Evolutionary conservation across 441 rosid genomes (phyloP), one percentile per base, ranked within the genome.

Genomic region (Gossypium schwendimanii): DNA sequence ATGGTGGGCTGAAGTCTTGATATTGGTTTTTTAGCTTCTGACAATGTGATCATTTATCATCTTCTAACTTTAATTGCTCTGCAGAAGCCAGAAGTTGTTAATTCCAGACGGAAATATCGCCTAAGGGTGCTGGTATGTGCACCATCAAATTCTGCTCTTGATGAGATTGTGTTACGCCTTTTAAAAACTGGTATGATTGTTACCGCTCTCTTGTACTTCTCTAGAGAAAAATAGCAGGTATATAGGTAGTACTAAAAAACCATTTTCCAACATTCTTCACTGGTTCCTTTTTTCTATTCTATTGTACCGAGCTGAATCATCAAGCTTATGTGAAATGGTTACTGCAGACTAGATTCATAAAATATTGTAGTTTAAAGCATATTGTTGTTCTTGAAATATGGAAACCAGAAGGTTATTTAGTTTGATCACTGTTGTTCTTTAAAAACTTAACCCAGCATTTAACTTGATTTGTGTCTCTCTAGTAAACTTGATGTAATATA

Each of bases 141-240:
- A 70, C 98, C 97, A 74, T 94, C 99, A 73, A 94, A 94, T 84
- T 94, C 99, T 60, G 99, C 98, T n/a, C 91, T 94, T 77, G 98
- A 94, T 83, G 99, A 94, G 87, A 94, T 92, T 78, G 92, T 94
- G 61, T 73, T 87, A 76, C 94, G 97, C 75, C 88, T 94, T 83
- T 80, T 94, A 52, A 86, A 81, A 74, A 74, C 87, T 18, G 98
- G 99, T 92, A 84, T 77, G 76, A 70, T 63, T 78, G 73, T 71
- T 73, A 74, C 62, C 20, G 1, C 44, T 63, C 17, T 66, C 23
- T 2, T 24, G 0, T 47, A 3, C 39, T 65, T 45, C 39, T 66
- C 8, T 63, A 63, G 52, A 63, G 68, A 63, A 36, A 33, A 63
- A 36, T 6, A 31, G 3, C 28, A 8, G 50, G 26, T 36, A 33